Evolutionary conservation across 2,329 filamentous ascomycete species (phyloP), one percentile per base, ranked within the genome.

Genomic region (Sarocladiaceae sp.): DNA sequence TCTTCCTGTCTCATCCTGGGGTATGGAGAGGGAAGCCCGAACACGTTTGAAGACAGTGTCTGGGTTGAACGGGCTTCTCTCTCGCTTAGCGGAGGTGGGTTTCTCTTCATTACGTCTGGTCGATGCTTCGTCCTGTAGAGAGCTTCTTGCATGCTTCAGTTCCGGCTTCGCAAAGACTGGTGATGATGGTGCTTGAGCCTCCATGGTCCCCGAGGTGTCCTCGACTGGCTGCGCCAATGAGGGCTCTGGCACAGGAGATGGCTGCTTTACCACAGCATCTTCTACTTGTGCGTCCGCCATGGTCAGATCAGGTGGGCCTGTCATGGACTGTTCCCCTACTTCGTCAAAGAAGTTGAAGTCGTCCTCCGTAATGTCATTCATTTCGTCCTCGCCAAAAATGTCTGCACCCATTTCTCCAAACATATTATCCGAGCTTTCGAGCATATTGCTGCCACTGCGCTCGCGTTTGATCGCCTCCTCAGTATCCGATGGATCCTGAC

Each of bases 311-410:
- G 26, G 9, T n/a, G 18, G 13, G 3, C 11, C 15, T 24, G 40
- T 3, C 16, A 16, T 11, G 9, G 37, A 15, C 15, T 11, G 23
- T 3, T 41, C 37, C 4, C 37, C 37, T 4, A 41, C 40, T 48
- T 84, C 81, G 54, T 91, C 85, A 53, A 91, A 91, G 60, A 90
- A 91, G 58, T 78, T 87, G 58, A 91, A 91, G 56, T 93, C 87
- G 5, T 80, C 85, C 53, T 93, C 87, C 1, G 83, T 89, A n/a
- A 91, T 73, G 51, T 81, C 78, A 49, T 79, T 76, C n/a, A 91
- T 73, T 51, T 81, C 78, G 50, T 79, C 75, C n/a, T 81, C 77
- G n/a, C 74, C 80, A 61, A 87, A 88, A 52, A 83, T 76, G 51
- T 87, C 82, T 15, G 21, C 32, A 11, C 80, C 80, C 51, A 85